Conservation (phyloP, 176 grass and related monocot genomes). For the Eleusine coracana region DNA sequence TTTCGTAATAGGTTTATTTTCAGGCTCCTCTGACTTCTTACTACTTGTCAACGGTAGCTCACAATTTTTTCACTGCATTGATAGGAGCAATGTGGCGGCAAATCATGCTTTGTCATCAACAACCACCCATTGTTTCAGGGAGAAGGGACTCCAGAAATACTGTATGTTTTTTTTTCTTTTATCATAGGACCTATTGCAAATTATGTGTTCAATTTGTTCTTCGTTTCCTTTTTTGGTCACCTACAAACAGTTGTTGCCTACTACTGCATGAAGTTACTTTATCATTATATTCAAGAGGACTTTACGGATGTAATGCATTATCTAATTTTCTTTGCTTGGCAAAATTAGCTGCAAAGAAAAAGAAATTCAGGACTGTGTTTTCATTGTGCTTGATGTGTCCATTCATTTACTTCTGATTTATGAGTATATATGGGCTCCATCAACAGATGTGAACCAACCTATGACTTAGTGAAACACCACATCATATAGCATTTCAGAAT, state of each 20-base stretch:
- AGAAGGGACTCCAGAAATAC: slow-evolving; percentile 55
- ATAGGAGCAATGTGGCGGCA: slow-evolving; percentile 62
- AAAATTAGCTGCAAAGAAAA: neutral
- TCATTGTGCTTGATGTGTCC: neutral
- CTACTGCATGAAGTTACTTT: neutral
- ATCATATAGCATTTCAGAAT: neutral
- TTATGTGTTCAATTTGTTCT: slow-evolving; percentile 1
- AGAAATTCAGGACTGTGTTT: neutral
- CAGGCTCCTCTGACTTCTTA: neutral
- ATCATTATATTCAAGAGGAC: neutral
- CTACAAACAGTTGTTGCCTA: neutral
- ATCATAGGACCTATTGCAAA: neutral
- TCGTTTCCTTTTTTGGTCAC: neutral
- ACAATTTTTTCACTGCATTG: slow-evolving; percentile 4
- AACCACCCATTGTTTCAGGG: slow-evolving; percentile 52
- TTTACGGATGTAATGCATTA: neutral
- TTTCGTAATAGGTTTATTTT: neutral
- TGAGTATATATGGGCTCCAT: neutral
- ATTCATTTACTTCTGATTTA: slow-evolving; percentile 6
- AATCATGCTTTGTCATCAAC: slow-evolving; percentile 63
- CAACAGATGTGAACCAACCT: neutral
- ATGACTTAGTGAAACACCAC: slow-evolving; percentile 1
- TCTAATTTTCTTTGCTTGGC: neutral
- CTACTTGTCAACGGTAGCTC: neutral
- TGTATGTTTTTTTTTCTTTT: slow-evolving; percentile 40